Conservation (phyloP, 495 filamentous ascomycete species). For the Evernia prunastri region DNA sequence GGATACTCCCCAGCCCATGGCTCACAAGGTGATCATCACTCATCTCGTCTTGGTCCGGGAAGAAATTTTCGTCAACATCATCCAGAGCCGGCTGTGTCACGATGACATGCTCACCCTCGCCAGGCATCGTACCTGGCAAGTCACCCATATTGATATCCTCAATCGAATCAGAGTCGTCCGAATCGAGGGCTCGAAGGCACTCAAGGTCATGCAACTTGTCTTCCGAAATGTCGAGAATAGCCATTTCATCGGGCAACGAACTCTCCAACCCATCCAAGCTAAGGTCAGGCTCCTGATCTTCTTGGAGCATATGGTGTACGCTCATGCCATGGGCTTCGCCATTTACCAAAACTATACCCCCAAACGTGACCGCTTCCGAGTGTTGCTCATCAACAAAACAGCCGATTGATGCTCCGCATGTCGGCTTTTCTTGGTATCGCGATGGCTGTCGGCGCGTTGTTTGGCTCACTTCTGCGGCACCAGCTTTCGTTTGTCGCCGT, state of each 20-base stretch:
- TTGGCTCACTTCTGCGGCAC: conserved; percentile 35
- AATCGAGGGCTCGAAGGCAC: conserved; percentile 26
- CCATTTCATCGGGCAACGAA: conserved; percentile 15
- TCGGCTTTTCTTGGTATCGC: conserved; percentile 64
- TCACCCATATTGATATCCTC: conserved; percentile 69
- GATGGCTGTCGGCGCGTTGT: background rate
- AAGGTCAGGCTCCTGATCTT: conserved; percentile 53
- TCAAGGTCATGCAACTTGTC: conserved; percentile 32
- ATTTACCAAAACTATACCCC: conserved; percentile 79
- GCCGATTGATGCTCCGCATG: conserved; percentile 87
- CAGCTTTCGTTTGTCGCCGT: conserved; percentile 20
- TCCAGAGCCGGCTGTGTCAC: conserved; percentile 85
- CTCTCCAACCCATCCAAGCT: conserved; percentile 3
- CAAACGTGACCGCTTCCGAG: conserved; percentile 82
- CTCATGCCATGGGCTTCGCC: conserved; percentile 82
- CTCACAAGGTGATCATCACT: conserved; percentile 70
- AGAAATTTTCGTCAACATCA: conserved; percentile 77
- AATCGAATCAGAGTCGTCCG: conserved; percentile 45
- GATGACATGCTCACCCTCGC: conserved; percentile 61
- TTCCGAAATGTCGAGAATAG: conserved; percentile 44
- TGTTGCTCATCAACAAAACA: conserved; percentile 79
- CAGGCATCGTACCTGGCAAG: conserved; percentile 70
- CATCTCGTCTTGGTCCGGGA: conserved; percentile 52
- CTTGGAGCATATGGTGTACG: conserved; percentile 84
- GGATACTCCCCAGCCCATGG: conserved; percentile 71